These are phyloP conservation scores for Hippophae rhamnoides DNA, from an alignment of 306 rosid species.

Conservation along the genomic window DNA sequence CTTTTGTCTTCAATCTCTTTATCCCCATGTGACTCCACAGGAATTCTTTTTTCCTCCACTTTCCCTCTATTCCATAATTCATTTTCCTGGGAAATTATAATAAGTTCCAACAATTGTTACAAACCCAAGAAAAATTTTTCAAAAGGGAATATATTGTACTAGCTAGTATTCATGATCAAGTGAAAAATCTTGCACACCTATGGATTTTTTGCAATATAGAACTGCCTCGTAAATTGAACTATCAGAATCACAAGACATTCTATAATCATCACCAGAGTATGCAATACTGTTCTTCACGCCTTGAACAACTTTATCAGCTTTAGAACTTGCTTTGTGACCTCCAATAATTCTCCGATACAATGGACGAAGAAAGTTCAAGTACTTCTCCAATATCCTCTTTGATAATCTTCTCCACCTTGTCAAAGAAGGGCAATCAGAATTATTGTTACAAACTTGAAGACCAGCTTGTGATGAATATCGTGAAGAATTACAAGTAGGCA, in stretches of 20 bases:
- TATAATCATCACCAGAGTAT: constrained; percentile 41
- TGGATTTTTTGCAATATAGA: constrained; percentile 96
- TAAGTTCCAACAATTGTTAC: too few relatives aligned
- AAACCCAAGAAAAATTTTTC: too few relatives aligned
- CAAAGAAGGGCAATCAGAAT: constrained; percentile 44
- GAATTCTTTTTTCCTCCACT: neutral
- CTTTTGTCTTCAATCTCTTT: constrained; percentile 22
- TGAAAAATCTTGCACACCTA: constrained; percentile 33
- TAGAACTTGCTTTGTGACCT: constrained; percentile 42
- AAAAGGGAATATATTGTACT: too few relatives aligned
- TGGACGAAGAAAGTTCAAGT: constrained; percentile 68
- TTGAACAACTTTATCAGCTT: constrained; percentile 35
- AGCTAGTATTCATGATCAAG: too few relatives aligned
- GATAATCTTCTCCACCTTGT: constrained; percentile 69
- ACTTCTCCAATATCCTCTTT: constrained; percentile 55
- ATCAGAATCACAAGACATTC: constrained; percentile 90
- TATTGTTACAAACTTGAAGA: constrained; percentile 12
- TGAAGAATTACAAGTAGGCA: constrained; percentile 12
- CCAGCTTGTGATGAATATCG: constrained; percentile 28
- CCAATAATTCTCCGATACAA: constrained; percentile 56
- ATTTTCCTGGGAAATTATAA: neutral
- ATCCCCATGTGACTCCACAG: constrained; percentile 34
- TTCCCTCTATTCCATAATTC: too few relatives aligned
- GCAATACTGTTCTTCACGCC: constrained; percentile 39
- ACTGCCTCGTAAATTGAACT: constrained; percentile 95